A percentile compares a stretch with the other conserved stretches of the same genome.
These are phyloP conservation scores for Paramecium bursaria DNA, from an alignment of 73 alveolate genomes.

Conservation along the genomic window DNA sequence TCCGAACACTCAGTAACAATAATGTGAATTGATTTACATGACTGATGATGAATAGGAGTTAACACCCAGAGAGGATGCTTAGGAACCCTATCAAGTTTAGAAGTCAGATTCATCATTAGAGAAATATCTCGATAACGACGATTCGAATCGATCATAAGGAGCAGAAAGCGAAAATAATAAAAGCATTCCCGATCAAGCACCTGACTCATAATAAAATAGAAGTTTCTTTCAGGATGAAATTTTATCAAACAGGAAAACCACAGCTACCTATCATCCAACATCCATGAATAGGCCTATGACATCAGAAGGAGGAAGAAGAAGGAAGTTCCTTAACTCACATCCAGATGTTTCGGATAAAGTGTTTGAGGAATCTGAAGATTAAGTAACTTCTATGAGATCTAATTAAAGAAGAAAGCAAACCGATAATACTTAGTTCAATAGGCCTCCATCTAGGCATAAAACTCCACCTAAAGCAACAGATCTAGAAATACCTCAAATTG, in stretches of 20 bases:
- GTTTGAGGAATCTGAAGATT: background rate
- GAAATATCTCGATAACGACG: conserved; percentile 47
- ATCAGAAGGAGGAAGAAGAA: conserved; percentile 61
- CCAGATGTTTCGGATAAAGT: background rate
- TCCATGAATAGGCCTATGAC: conserved; percentile 41
- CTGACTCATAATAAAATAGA: background rate
- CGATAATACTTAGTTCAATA: background rate
- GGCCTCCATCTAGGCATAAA: conserved; percentile 74
- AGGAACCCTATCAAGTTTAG: background rate
- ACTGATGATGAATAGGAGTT: background rate
- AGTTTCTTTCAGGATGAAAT: no score
- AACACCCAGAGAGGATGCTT: conserved; percentile 16
- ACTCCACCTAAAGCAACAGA: conserved; percentile 73
- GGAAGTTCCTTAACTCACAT: conserved; percentile 15
- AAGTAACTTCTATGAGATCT: background rate
- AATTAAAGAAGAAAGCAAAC: conserved; percentile 29
- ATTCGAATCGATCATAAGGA: conserved; percentile 45
- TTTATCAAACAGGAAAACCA: conserved; percentile 17
- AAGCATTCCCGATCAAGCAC: background rate
- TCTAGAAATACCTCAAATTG: conserved; percentile 59
- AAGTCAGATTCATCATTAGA: no score
- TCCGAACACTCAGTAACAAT: no score
- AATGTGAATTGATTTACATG: no score
- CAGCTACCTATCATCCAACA: no score
- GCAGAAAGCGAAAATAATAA: conserved; percentile 49